Evolutionary conservation across 2,329 filamentous ascomycete genomes (phyloP).

Genomic region (Aspergillus transmontanensis): DNA sequence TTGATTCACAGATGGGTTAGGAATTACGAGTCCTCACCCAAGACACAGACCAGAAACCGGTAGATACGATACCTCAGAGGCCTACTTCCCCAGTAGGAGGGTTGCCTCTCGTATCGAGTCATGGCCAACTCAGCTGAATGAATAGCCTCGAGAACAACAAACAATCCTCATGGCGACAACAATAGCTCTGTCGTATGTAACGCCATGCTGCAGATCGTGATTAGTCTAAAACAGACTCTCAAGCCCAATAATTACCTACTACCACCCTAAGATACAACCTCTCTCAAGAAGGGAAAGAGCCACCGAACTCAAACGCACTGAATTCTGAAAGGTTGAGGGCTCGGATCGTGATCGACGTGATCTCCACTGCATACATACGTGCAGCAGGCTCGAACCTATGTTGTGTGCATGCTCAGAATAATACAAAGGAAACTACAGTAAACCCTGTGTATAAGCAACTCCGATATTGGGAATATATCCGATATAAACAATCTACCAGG

Average conservation of each 20-base stretch:
- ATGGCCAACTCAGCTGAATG: neutral
- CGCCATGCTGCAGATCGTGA: neutral
- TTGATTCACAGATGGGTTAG: neutral
- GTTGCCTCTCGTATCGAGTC: neutral
- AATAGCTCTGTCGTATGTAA: neutral
- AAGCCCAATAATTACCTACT: constrained; percentile 1
- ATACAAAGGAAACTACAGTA: neutral
- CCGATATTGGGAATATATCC: too few relatives aligned
- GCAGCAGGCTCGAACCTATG: constrained; percentile 10
- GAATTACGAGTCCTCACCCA: too few relatives aligned
- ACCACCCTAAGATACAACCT: constrained; percentile 1
- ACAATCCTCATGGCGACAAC: neutral
- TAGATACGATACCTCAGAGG: neutral
- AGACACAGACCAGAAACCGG: too few relatives aligned
- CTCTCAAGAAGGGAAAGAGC: neutral
- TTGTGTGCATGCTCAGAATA: neutral
- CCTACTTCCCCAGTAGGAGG: neutral
- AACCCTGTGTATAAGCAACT: too few relatives aligned
- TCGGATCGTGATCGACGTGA: constrained; percentile 18
- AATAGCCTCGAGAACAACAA: neutral
- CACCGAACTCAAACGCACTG: neutral
- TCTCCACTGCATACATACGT: constrained; percentile 19
- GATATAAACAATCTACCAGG: too few relatives aligned
- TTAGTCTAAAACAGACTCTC: neutral
- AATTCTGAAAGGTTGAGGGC: neutral